Base-by-base conservation (phyloP, 176 grass and related monocot species). In the Pontederia paniculata region DNA sequence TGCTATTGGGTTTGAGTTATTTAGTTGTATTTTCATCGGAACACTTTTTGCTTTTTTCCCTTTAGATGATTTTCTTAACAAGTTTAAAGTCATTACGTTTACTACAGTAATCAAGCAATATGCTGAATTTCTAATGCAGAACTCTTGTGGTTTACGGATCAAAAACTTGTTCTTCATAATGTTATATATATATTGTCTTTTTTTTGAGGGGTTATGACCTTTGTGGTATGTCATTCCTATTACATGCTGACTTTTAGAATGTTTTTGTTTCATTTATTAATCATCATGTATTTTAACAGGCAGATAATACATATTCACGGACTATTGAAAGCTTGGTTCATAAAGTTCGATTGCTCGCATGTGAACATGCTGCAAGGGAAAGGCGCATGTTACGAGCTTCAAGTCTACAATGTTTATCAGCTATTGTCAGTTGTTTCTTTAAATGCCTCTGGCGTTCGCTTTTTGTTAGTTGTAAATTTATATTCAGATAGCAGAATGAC, bases 321-420 rank as follows among this genome's bases (percentile, higher is more conserved):
- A 91, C 79, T 72, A 88, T 91, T 67, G 86, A 98, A 76, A 67
- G 68, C 72, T 88, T 98, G 65, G 77, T 82, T 54, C 44, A 20
- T 53, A 98, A 98, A 82, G 86, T 90, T 16, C 88, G 80, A 55
- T 52, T 31, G 0, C 80, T 88, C 70, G 82, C 86, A 54, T 68
- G 49, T 65, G 74, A 79, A 60, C 53, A 80, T 16, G 77, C 74
- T 66, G 66, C 76, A 62, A 76, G 88, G 44, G 74, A 88, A 3
- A 60, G 61, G 22, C 81, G 53, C 73, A 60, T 70, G 68, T 67
- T 91, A 15, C 81, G 65, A 50, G 82, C 86, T 57, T 70, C 93
- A 74, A 84, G 83, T 70, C 70, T 98, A 73, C 77, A 98, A 71
- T 91, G 93, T 59, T 64, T 91, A 17, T 88, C 93, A 57, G 80